Percentiles rank a stretch among this genome's conserved stretches.
phyloP scores from a whole-genome alignment of 2,329 filamentous ascomycete species.

The Juglanconis sp. region DNA sequence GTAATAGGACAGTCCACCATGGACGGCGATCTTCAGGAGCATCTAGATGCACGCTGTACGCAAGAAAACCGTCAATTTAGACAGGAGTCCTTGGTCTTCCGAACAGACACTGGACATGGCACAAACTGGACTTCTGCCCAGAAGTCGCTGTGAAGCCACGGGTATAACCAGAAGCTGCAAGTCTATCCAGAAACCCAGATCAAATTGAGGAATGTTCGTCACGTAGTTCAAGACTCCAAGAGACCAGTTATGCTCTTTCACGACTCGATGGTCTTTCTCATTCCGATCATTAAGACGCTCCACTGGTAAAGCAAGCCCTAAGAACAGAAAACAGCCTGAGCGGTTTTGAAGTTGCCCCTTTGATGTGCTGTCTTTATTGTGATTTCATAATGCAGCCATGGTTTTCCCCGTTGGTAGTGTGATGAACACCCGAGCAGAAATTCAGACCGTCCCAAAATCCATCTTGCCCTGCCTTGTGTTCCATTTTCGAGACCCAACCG shows the following conservation, averaged over 20 bases:
- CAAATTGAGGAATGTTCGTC: background rate
- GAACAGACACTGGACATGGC: no score
- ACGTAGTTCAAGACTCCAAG: background rate
- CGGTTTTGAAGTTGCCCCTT: slow-evolving; percentile 17
- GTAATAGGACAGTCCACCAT: no score
- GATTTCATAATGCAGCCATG: slow-evolving; percentile 44
- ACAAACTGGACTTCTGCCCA: no score
- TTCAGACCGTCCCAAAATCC: slow-evolving; percentile 29
- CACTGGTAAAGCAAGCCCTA: slow-evolving; percentile 39
- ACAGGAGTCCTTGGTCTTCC: no score
- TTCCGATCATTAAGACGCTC: slow-evolving; percentile 46
- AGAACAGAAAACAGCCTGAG: slow-evolving; percentile 35
- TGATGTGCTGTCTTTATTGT: slow-evolving; percentile 14
- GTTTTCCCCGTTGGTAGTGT: slow-evolving; percentile 30
- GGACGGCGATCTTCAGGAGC: no score
- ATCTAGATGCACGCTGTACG: no score
- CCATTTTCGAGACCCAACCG: slow-evolving; percentile 32
- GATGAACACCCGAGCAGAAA: slow-evolving; percentile 51
- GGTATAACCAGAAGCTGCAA: background rate
- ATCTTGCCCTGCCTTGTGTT: slow-evolving; percentile 8
- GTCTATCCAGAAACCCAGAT: background rate
- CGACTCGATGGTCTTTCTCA: slow-evolving; percentile 35
- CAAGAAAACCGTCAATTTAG: no score
- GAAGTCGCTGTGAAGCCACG: no score
- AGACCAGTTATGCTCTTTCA: slow-evolving; percentile 8